phyloP scores from a whole-genome alignment of 768 basidiomycete species.

The Leccinum variicolor region DNA sequence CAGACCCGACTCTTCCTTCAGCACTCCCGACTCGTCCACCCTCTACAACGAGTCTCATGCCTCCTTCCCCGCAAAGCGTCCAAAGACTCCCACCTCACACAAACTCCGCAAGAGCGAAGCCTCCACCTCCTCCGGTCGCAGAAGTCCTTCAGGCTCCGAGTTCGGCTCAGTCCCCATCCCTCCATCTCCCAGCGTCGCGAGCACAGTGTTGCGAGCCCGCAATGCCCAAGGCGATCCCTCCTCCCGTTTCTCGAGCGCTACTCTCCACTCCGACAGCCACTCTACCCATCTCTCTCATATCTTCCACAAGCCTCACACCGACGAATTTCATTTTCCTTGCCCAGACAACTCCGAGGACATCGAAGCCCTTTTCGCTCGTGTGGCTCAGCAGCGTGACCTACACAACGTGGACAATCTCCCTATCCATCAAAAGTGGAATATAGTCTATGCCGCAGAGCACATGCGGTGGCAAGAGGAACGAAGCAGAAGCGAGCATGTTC shows the following conservation, averaged over 20 bases:
- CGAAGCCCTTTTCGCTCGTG: conserved; percentile 73
- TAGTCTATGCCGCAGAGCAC: conserved; percentile 82
- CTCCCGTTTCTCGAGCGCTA: conserved; percentile 54
- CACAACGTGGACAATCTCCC: conserved; percentile 55
- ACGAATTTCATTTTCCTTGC: conserved; percentile 71
- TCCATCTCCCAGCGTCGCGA: conserved; percentile 24
- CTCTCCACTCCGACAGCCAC: conserved; percentile 44
- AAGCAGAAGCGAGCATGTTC: conserved; percentile 57
- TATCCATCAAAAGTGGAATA: conserved; percentile 88
- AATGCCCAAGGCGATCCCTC: conserved; percentile 51
- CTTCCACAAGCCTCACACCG: conserved; percentile 50
- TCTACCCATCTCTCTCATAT: conserved; percentile 45
- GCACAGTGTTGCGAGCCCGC: conserved; percentile 50
- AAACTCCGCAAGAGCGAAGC: conserved; percentile 51
- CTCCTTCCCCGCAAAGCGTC: conserved; percentile 35
- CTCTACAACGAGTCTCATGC: conserved; percentile 49
- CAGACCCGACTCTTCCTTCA: conserved; percentile 52
- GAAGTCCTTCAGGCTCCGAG: conserved; percentile 52
- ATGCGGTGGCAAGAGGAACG: conserved; percentile 75
- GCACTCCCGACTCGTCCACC: conserved; percentile 57
- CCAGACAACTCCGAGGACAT: conserved; percentile 78
- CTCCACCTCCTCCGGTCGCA: conserved; percentile 45
- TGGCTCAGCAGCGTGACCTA: conserved; percentile 68
- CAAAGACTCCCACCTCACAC: conserved; percentile 34
- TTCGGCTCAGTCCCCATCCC: conserved; percentile 45